Base-by-base conservation (phyloP, 768 basidiomycete genomes). In the Panaeolus cyanescens region DNA sequence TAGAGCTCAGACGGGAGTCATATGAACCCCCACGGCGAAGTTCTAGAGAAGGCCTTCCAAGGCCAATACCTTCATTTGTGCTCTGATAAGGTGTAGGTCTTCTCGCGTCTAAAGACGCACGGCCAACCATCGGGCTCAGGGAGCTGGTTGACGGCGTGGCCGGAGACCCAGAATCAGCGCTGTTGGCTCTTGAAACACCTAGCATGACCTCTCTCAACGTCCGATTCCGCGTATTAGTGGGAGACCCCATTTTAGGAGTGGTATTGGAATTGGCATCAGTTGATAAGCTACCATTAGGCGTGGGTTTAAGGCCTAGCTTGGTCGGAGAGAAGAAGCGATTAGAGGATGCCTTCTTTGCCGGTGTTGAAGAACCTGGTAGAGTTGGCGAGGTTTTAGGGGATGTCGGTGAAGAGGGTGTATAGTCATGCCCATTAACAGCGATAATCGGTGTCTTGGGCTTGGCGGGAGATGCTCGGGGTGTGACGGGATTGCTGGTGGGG, bases 21-120 rank as follows among this genome's bases (percentile, higher is more conserved):
- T 67, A 65, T 0, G 70, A 67, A 19, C 54, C 55, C 5, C 63
- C 62, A 15, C 68, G 53, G 13, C 64, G 66, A 6, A 67, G 58
- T 19, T 72, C 71, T n/a, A 72, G 59, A 10, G 71, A 72, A 4
- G 71, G 69, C 30, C 71, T 64, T 4, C 69, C 69, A 0, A 70
- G 60, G 1, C 70, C 70, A 17, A 71, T 67, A 10, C 45, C 19
- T 9, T 67, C 67, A 32, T 32, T 68, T 2, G 56, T 31, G 9
- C 32, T 54, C 8, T 59, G 34, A 36, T 62, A 34, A 10, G 64
- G 22, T 3, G 60, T 55, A 5, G 66, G 58, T 25, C 71, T 56
- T 36, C 67, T 55, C 0, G 66, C 64, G 12, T 72, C 71, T 31
- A 72, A 36, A 12, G 71, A 72, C 1, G 63, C 64, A 22, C 71